Evolutionary conservation across 768 basidiomycete species (phyloP).

Genomic region (Boletus rex-veris): DNA sequence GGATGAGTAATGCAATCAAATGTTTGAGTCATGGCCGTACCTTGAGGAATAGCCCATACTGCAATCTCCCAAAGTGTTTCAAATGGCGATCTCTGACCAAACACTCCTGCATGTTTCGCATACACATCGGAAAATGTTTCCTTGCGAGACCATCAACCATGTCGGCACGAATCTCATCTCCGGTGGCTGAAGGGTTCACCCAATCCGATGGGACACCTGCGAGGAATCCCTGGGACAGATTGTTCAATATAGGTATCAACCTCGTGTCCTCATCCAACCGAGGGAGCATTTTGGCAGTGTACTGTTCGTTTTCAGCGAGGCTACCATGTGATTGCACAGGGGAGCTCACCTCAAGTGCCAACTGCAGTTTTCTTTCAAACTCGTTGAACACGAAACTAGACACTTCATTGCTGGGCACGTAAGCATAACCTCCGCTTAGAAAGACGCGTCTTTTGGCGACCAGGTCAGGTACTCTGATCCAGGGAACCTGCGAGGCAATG

Average conservation of each 20-base stretch:
- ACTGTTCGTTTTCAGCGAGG: constrained; percentile 39
- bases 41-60: constrained; percentile 95
- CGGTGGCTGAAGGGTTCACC: constrained; percentile 50
- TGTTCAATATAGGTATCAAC: constrained; percentile 81
- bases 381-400: constrained; percentile 87
- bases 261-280: constrained; percentile 94
- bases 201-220: constrained; percentile 88
- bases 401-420: constrained; percentile 72
- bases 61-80: constrained; percentile 87
- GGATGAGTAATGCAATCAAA: background rate
- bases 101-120: constrained; percentile 84
- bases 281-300: constrained; percentile 82
- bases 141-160: constrained; percentile 87
- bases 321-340: background rate
- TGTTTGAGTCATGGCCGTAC: constrained; percentile 36
- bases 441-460: constrained; percentile 80
- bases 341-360: constrained; percentile 68
- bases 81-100: constrained; percentile 78
- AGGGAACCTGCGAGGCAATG: constrained; percentile 67
- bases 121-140: constrained; percentile 94
- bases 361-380: constrained; percentile 69
- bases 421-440: constrained; percentile 80
- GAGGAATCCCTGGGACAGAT: constrained; percentile 91
- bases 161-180: constrained; percentile 80
- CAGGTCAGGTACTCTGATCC: constrained; percentile 93